Evolutionary conservation across 1,284 basidiomycete genomes (phyloP), one percentile per base, ranked within the genome.

Genomic region (Takashimella tepidaria): DNA sequence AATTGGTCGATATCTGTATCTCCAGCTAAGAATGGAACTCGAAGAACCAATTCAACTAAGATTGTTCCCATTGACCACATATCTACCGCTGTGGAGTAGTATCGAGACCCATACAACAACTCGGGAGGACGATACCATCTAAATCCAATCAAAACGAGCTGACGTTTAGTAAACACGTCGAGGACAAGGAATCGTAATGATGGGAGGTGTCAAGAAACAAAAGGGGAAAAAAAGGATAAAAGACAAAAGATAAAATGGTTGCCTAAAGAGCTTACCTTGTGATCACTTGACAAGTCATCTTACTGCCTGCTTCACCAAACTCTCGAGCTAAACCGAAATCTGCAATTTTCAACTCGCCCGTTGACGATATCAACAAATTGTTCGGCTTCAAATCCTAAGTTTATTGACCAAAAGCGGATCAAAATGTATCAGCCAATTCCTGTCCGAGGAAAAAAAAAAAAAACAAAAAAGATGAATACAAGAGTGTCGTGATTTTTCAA

Each of bases 41-140:
- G 60, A 41, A 76, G 63, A 5, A 75, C 68, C 84, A 95, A 90
- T 77, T 97, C 92, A n/a, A 95, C 92, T 72, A 98, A 93, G 67
- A 99, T 98, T 67, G 96, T 98, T 2, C 96, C 96, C 54, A 93
- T 96, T 1, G 91, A 96, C 96, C 96, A 99, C 49, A 98, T 90
- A 75, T 99, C 96, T 66, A 99, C 98, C 10, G 90, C 92, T 1
- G 95, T 93, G 70, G 88, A 92, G 76, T 99, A 99, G 49, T 93
- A 97, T 44, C 96, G 82, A 25, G 91, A 92, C 43, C 96, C 96
- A 62, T 98, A 84, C 8, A 99, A 83, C 44, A 99, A 92, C 70
- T 99, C 96, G 8, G 95, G 93, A 3, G 95, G 91, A 13, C 96
- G 87, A 70, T 98, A 99, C 96, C 96, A 98, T 60, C 92, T 93